phyloP scores from a whole-genome alignment of 768 basidiomycete species.

The Trametes cubensis region DNA sequence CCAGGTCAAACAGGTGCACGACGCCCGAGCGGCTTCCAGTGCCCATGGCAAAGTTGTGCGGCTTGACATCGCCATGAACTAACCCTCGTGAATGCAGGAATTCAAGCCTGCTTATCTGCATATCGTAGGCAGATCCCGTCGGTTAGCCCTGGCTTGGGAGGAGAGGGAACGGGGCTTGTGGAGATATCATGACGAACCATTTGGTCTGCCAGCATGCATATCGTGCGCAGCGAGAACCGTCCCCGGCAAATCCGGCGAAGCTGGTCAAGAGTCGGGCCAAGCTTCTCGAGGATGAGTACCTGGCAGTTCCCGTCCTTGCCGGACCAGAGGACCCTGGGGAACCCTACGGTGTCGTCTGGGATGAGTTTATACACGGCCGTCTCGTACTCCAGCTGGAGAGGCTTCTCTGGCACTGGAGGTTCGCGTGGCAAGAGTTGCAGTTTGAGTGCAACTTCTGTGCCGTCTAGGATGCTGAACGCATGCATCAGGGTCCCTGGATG shows the following conservation, averaged over 20 bases:
- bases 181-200: constrained; percentile 20
- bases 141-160: too few relatives aligned
- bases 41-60: constrained; percentile 30
- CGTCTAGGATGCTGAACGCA: background rate
- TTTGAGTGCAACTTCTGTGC: constrained; percentile 10
- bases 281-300: constrained; percentile 27
- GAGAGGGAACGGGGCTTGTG: background rate
- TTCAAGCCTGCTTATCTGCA: constrained; percentile 26
- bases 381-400: constrained; percentile 18
- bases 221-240: constrained; percentile 26
- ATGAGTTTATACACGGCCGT: constrained; percentile 25
- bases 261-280: constrained; percentile 28
- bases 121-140: too few relatives aligned
- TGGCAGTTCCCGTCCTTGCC: constrained; percentile 19
- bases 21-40: background rate
- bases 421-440: constrained; percentile 1
- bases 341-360: constrained; percentile 12
- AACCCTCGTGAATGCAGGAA: constrained; percentile 25
- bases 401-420: background rate
- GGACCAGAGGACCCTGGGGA: constrained; percentile 20
- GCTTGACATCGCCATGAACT: constrained; percentile 30
- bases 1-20: constrained; percentile 30
- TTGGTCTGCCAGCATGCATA: constrained; percentile 30
- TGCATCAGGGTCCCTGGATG: background rate
- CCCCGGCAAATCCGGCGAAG: constrained; percentile 25